Percentiles rank a stretch among this genome's conserved stretches.
Evolutionary conservation across 495 filamentous ascomycete species (phyloP).

Genomic region (Aspergillus bridgeri): DNA sequence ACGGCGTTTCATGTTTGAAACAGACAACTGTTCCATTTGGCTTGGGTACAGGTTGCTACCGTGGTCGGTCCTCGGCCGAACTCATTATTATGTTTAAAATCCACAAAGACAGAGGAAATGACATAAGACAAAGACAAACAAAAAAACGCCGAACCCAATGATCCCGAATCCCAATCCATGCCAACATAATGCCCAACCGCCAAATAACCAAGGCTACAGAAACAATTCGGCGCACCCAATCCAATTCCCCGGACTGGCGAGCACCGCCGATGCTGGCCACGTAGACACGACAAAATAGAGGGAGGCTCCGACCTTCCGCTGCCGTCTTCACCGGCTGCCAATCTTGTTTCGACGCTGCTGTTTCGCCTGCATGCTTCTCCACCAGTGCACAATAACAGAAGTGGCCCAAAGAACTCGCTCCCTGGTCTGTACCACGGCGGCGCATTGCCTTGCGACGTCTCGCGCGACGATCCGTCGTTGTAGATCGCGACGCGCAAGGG

Average conservation of each 20-base stretch:
- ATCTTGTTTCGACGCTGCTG: conserved; percentile 10
- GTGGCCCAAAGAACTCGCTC: conserved; percentile 50
- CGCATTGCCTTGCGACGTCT: conserved; percentile 45
- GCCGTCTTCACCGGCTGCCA: background rate
- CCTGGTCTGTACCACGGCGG: conserved; percentile 40
- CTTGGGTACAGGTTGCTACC: no score
- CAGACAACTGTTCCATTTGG: background rate
- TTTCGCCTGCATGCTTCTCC: conserved; percentile 30
- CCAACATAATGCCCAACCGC: background rate
- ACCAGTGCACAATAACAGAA: conserved; percentile 43
- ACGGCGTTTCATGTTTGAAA: background rate
- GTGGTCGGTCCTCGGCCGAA: no score
- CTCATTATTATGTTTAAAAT: no score
- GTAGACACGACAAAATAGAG: background rate
- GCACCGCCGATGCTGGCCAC: background rate
- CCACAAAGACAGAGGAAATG: background rate
- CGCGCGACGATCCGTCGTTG: conserved; percentile 39
- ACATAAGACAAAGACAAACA: background rate
- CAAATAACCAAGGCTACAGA: background rate
- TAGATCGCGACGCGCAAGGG: conserved; percentile 21
- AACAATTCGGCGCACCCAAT: background rate
- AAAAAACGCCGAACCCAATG: background rate
- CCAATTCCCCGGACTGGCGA: background rate
- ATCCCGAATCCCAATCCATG: background rate
- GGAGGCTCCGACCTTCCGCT: background rate